Base-by-base conservation (phyloP, 768 basidiomycete genomes). In the Naganishia onofrii region DNA sequence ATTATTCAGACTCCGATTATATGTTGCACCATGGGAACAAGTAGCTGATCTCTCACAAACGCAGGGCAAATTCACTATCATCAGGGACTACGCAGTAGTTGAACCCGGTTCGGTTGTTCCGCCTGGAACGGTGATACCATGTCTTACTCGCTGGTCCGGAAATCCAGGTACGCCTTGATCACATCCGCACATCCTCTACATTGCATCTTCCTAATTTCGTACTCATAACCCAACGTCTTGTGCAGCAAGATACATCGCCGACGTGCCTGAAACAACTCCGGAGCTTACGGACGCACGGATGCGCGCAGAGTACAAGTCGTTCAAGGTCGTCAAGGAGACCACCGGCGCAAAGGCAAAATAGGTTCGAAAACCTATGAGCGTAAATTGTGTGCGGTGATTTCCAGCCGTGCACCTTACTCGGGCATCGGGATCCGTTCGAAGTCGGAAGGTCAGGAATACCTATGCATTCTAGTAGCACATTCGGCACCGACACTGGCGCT, bases 1-100 rank as follows among this genome's bases (percentile, higher is more conserved):
- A 51, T 29, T 23, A 13, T 36, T 29, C 34, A 36, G 13, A 15
- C 21, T 23, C 17, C 34, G 8, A 36, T 66, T 57, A 17, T n/a
- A n/a, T n/a, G n/a, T n/a, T n/a, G n/a, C n/a, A n/a, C n/a, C 3
- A 21, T 28, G 9, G 15, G 55, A 2, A 5, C 2, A n/a, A 9
- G 8, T 19, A 17, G 15, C 15, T 42, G 42, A 42, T 17, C 15
- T 42, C 15, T 42, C 9, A 17, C 2, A 15, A 10, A 42, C 42
- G 2, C 42, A 97, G 94, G 94, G 96, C 28, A 93, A 96, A 80
- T 96, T 98, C 76, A 89, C 90, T 0, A 93, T 95, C 69, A 93
- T 97, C 80, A 96, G 97, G 78, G 95, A 98, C 77, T 94, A 93
- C 74, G 91, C 90, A 3, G 88, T 87, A 71, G 88, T 99, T 28